Percentiles rank a stretch among this genome's conserved stretches.
These are phyloP conservation scores for Metschnikowia rubicola DNA, from an alignment of 805 yeast genomes.

Conservation along the genomic window DNA sequence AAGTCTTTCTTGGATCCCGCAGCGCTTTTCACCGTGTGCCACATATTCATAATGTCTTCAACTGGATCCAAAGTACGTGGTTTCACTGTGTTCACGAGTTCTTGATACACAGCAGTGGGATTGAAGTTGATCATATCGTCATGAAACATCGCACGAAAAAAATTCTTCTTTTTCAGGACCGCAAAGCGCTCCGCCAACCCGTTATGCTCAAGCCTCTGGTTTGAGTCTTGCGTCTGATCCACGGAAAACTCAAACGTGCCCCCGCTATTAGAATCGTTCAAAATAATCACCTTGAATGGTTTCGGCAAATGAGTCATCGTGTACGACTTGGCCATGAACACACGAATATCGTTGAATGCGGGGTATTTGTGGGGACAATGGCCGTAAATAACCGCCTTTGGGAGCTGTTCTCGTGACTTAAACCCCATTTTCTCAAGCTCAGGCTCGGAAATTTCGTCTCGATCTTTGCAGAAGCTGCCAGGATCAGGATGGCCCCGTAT, in stretches of 20 bases:
- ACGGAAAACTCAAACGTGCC: conserved; percentile 30
- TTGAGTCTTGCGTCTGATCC: conserved; percentile 12
- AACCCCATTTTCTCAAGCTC: conserved; percentile 23
- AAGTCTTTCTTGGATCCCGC: conserved; percentile 7
- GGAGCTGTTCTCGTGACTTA: conserved; percentile 24
- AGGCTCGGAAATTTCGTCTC: conserved; percentile 17
- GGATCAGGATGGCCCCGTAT: conserved; percentile 19
- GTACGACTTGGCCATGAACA: conserved; percentile 22
- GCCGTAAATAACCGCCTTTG: conserved; percentile 22
- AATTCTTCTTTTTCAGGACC: background rate
- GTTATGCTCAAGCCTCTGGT: conserved; percentile 14
- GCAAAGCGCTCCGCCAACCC: conserved; percentile 12
- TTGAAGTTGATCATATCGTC: conserved; percentile 4
- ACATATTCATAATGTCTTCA: conserved; percentile 27
- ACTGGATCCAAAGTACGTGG: conserved; percentile 20
- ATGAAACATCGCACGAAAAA: conserved; percentile 2
- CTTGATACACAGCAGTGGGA: conserved; percentile 23
- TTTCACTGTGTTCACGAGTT: conserved; percentile 20
- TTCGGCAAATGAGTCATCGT: conserved; percentile 21
- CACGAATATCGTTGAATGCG: conserved; percentile 14
- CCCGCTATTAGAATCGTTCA: conserved; percentile 20
- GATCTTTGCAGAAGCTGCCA: conserved; percentile 22
- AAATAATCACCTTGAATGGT: conserved; percentile 26
- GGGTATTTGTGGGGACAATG: conserved; percentile 16
- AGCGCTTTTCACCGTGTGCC: conserved; percentile 12